Evolutionary conservation across 2,329 filamentous ascomycete genomes (phyloP), one percentile per base, ranked within the genome.

Genomic region (Dactylonectria macrodidyma): DNA sequence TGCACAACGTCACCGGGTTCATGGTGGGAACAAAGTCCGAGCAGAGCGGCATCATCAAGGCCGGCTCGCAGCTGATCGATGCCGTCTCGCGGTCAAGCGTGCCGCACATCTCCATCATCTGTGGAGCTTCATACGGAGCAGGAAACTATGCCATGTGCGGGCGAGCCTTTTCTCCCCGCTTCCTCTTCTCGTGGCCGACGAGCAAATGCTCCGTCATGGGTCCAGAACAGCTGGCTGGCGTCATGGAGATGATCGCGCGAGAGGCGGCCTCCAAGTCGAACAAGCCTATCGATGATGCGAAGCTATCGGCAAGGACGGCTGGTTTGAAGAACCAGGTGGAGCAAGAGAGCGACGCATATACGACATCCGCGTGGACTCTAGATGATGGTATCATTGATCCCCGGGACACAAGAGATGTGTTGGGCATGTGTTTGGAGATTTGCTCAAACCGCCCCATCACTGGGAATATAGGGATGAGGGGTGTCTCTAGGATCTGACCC

Each of bases 141-240:
- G 83, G 83, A 1, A 85, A 85, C 67, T 85, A 84, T 65, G 83
- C 83, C 30, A 84, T 84, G 83, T 84, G 82, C 62, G 83, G 83
- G 1, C 63, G 83, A 19, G 62, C 81, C 1, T 85, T 83, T 68
- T 73, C 73, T 19, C 83, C 83, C 0, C 79, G 82, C 0, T 84
- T 85, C 59, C 65, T 84, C 30, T 71, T 71, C 44, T 73, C 73
- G 3, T 75, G 73, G 73, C 73, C 73, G 0, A 72, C 62, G 1
- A 72, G 73, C 11, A 65, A 58, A 22, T 75, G 72, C 26, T 72
- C 72, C 26, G 73, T 75, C 12, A 75, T 75, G 73, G 73, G 73
- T 1, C 73, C 73, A 11, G 73, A 75, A 30, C 73, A 75, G 19
- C 69, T 75, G 3, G 73, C 71, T 0, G 73, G 73, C 8, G 73